phyloP scores from a whole-genome alignment of 140 eudicot species.

The Erigeron philadelphicus region DNA sequence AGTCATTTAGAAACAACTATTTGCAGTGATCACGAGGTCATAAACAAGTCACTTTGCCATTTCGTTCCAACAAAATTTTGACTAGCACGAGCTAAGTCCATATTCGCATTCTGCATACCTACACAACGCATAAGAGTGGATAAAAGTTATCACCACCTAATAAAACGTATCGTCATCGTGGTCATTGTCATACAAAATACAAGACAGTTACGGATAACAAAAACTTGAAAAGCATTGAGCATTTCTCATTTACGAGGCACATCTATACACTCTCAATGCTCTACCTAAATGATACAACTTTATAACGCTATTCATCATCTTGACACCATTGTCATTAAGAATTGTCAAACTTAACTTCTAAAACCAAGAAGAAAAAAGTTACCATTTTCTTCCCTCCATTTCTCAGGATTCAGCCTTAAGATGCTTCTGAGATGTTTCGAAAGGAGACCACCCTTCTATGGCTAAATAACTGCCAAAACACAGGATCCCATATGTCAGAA shows the following conservation, averaged over 20 bases:
- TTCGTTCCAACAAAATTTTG: no score
- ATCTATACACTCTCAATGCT: conserved; percentile 33
- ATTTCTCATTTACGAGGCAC: conserved; percentile 15
- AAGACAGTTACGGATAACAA: not conserved
- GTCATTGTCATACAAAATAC: no score
- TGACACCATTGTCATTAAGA: conserved; percentile 4
- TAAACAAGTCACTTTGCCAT: no score
- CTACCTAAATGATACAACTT: conserved; percentile 13
- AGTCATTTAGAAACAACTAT: no score
- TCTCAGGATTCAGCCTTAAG: conserved; percentile 9
- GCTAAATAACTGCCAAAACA: conserved; percentile 11
- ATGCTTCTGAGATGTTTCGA: conserved; percentile 8
- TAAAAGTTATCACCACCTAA: no score
- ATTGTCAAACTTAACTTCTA: conserved; percentile 7
- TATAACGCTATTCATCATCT: conserved; percentile 8
- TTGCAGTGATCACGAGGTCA: no score
- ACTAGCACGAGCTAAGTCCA: no score
- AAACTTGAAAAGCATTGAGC: conserved; percentile 19
- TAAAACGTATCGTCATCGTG: no score
- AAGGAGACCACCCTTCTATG: not conserved
- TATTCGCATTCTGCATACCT: no score
- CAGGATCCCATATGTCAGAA: conserved; percentile 19
- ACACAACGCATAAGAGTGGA: no score
- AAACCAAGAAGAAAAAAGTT: not conserved
- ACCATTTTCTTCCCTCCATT: conserved; percentile 8